A percentile compares a stretch with the other conserved stretches of the same genome.
phyloP scores from a whole-genome alignment of 2,329 filamentous ascomycete genomes.

The Talaromyces sp. region DNA sequence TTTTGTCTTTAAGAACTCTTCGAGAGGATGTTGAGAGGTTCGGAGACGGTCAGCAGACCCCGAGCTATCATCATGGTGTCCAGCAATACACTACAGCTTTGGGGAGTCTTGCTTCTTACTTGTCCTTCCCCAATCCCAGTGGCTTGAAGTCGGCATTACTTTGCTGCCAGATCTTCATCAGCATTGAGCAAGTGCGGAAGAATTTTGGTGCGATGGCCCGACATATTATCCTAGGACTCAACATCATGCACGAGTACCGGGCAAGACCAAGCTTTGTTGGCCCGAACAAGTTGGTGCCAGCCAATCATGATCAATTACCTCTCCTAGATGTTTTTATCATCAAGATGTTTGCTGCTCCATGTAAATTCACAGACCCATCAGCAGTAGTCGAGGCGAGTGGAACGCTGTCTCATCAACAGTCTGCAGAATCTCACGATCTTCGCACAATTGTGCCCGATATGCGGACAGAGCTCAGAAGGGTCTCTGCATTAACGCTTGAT shows the following conservation, averaged over 20 bases:
- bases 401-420: not conserved
- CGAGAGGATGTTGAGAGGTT: constrained; percentile 9
- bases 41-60: constrained; percentile 6
- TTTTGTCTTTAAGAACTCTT: constrained; percentile 13
- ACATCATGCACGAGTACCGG: constrained; percentile 15
- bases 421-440: not conserved
- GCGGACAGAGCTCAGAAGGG: constrained; percentile 13
- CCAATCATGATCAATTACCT: constrained; percentile 6
- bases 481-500: constrained; percentile 1
- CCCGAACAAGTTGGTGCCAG: constrained; percentile 1
- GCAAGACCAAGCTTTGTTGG: constrained; percentile 3
- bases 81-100: constrained; percentile 12
- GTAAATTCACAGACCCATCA: constrained; percentile 9
- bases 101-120: constrained; percentile 8
- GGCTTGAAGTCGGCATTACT: constrained; percentile 15
- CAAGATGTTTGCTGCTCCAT: constrained; percentile 16
- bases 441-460: constrained; percentile 15
- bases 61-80: constrained; percentile 7
- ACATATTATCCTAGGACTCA: constrained; percentile 14
- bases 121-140: constrained; percentile 1
- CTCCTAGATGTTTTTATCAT: constrained; percentile 15
- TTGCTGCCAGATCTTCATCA: constrained; percentile 17
- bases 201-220: constrained; percentile 12
- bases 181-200: constrained; percentile 15
- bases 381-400: not conserved